Percentiles rank a stretch among this genome's conserved stretches.
Conservation (phyloP, 169 alveolate genomes). For the Eimeria mitis region DNA sequence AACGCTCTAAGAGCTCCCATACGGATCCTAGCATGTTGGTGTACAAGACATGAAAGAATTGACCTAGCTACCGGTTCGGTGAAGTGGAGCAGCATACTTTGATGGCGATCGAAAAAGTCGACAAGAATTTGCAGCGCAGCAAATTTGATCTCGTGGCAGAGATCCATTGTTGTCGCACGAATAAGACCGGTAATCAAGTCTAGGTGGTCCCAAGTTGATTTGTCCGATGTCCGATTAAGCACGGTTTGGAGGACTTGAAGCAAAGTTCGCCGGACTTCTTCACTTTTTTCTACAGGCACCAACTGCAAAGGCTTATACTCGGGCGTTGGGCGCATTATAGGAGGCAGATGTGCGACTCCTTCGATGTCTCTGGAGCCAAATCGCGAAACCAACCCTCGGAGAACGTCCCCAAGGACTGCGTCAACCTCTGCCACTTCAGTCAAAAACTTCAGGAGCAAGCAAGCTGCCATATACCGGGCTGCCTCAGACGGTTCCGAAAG, state of each 20-base stretch:
- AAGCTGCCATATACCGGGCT: conserved; percentile 29
- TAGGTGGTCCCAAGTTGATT: conserved; percentile 56
- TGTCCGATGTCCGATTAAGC: conserved; percentile 65
- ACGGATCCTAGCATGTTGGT: conserved; percentile 89
- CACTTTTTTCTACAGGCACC: conserved; percentile 78
- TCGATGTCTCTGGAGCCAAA: conserved; percentile 81
- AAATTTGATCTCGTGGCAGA: conserved; percentile 90
- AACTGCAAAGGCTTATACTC: conserved; percentile 81
- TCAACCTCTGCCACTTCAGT: conserved; percentile 29
- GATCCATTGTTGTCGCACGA: conserved; percentile 94
- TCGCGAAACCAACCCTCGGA: conserved; percentile 50
- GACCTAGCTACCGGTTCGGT: conserved; percentile 91
- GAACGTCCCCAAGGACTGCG: conserved; percentile 5
- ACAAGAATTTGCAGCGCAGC: conserved; percentile 87
- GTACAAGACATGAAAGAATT: conserved; percentile 90
- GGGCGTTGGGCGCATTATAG: conserved; percentile 77
- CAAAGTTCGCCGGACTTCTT: conserved; percentile 75
- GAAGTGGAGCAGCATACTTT: conserved; percentile 89
- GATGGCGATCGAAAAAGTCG: conserved; percentile 85
- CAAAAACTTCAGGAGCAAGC: conserved; percentile 33
- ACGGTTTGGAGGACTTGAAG: conserved; percentile 26
- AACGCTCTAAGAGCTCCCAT: conserved; percentile 93
- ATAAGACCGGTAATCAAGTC: conserved; percentile 90
- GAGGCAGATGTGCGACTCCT: conserved; percentile 82
- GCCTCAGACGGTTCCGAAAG: conserved; percentile 59